Conservation (phyloP, 2,329 filamentous ascomycete species). For the Trichoderma oligosporum region DNA sequence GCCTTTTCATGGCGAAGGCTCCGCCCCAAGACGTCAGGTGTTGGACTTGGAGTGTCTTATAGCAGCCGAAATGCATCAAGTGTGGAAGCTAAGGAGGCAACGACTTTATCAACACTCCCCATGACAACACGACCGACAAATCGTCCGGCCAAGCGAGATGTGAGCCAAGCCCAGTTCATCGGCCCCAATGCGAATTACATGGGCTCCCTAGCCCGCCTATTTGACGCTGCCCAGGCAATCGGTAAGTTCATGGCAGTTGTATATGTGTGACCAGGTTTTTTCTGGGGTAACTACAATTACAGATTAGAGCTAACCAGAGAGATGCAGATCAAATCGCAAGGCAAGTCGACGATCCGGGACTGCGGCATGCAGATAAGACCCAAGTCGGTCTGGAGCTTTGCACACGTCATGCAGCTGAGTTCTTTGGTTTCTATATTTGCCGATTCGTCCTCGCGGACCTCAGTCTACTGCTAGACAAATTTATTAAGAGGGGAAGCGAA, state of each 20-base stretch:
- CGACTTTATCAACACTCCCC: conserved; percentile 67
- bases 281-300: neutral
- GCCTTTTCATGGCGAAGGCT: conserved; percentile 87
- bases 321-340: conserved; percentile 83
- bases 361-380: conserved; percentile 87
- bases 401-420: conserved; percentile 89
- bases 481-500: conserved; percentile 92
- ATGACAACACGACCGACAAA: conserved; percentile 67
- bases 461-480: conserved; percentile 84
- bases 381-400: conserved; percentile 93
- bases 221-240: conserved; percentile 87
- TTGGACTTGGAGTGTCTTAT: conserved; percentile 53
- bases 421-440: conserved; percentile 95
- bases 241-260: conserved; percentile 56
- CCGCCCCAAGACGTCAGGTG: conserved; percentile 79
- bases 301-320: conserved; percentile 28
- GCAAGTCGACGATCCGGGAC: conserved; percentile 90
- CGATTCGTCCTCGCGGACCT: conserved; percentile 90
- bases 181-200: conserved; percentile 91
- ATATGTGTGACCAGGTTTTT: neutral
- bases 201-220: conserved; percentile 81
- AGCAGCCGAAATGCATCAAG: conserved; percentile 27
- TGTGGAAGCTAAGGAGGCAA: conserved; percentile 34
- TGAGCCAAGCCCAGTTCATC: conserved; percentile 64
- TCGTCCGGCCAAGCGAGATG: conserved; percentile 67